phyloP scores from a whole-genome alignment of 768 basidiomycete species.

The Naganishia kalamii region DNA sequence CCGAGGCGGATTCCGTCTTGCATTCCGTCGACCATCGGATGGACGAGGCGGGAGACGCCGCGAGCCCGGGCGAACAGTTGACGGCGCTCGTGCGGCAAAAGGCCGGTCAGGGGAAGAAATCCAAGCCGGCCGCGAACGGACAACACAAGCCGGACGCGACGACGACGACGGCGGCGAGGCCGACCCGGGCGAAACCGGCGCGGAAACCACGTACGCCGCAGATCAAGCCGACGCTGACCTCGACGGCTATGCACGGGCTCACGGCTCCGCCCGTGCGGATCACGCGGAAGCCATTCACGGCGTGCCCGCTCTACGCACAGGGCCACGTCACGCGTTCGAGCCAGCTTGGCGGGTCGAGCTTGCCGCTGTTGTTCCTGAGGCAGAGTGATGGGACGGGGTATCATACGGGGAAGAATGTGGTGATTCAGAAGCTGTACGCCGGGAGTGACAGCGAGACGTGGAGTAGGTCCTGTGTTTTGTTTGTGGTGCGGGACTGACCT shows the following conservation, averaged over 20 bases:
- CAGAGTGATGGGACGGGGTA: conserved; percentile 26
- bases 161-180: no score
- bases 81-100: no score
- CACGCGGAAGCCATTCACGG: conserved; percentile 18
- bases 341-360: conserved; percentile 20
- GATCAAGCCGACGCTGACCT: conserved; percentile 12
- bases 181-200: neutral
- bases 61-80: no score
- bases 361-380: conserved; percentile 23
- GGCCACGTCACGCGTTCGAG: conserved; percentile 6
- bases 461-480: conserved; percentile 5
- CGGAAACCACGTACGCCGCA: conserved; percentile 15
- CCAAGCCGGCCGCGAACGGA: neutral
- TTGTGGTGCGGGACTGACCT: neutral
- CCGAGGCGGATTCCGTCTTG: conserved; percentile 1
- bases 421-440: conserved; percentile 18
- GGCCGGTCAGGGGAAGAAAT: neutral
- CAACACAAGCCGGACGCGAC: no score
- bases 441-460: conserved; percentile 16
- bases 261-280: conserved; percentile 19
- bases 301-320: conserved; percentile 14
- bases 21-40: neutral
- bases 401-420: conserved; percentile 26
- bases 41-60: no score
- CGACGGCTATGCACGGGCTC: conserved; percentile 1